phyloP scores from a whole-genome alignment of 2,329 filamentous ascomycete species.

The Botryotinia narcissicola region DNA sequence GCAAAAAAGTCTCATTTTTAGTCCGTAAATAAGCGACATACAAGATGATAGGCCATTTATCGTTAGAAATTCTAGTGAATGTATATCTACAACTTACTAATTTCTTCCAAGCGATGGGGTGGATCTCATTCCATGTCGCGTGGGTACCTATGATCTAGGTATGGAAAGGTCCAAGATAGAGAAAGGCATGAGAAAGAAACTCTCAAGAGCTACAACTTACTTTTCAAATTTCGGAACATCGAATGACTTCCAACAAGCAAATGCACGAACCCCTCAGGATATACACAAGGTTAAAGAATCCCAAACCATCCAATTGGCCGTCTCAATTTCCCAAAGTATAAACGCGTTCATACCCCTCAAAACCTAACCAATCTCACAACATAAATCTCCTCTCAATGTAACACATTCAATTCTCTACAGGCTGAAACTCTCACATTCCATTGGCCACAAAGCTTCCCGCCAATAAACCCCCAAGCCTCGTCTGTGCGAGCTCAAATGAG shows the following conservation, averaged over 20 bases:
- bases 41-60: neutral
- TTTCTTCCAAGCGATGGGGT: neutral
- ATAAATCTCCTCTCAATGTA: neutral
- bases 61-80: neutral
- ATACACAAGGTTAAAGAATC: neutral
- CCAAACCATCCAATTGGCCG: neutral
- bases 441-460: neutral
- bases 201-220: neutral
- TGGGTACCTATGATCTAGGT: neutral
- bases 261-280: neutral
- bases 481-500: constrained; percentile 8
- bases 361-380: neutral
- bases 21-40: neutral
- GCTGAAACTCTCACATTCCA: neutral
- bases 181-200: neutral
- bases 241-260: neutral
- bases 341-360: neutral
- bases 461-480: neutral
- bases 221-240: neutral
- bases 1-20: neutral
- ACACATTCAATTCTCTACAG: neutral
- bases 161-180: neutral
- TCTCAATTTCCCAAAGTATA: neutral
- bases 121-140: too few relatives aligned
- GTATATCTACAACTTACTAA: neutral